A percentile compares a stretch with the other conserved stretches of the same genome.
These are phyloP conservation scores for Asterophora lycoperdoides DNA, from an alignment of 768 basidiomycete genomes.

Conservation along the genomic window DNA sequence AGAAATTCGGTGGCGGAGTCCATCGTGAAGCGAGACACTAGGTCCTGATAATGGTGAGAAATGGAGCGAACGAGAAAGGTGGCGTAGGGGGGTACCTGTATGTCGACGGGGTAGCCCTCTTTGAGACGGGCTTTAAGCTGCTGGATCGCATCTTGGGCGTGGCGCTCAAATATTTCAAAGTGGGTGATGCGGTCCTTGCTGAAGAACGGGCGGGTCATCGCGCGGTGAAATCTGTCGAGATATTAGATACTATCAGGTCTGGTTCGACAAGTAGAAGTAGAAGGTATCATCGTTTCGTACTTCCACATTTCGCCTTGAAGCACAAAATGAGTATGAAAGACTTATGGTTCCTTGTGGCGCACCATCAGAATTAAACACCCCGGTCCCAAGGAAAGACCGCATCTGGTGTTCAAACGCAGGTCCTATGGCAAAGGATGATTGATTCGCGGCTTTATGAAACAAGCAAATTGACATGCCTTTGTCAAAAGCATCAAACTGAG, in stretches of 20 bases:
- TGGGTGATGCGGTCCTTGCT: constrained; percentile 54
- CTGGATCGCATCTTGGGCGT: constrained; percentile 43
- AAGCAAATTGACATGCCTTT: constrained; percentile 29
- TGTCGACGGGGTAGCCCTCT: constrained; percentile 50
- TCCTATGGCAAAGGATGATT: constrained; percentile 14
- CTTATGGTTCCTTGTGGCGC: constrained; percentile 9
- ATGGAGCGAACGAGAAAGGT: neutral
- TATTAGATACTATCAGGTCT: neutral
- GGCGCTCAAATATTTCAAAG: constrained; percentile 59
- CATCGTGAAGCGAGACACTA: constrained; percentile 50
- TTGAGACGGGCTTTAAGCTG: constrained; percentile 40
- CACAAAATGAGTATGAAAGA: neutral
- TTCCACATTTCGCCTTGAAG: constrained; percentile 63
- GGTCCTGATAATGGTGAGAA: constrained; percentile 25
- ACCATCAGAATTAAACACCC: constrained; percentile 62
- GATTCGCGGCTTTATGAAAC: neutral
- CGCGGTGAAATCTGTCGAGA: constrained; percentile 51
- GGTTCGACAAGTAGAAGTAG: neutral
- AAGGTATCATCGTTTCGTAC: constrained; percentile 28
- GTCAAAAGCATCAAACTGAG: constrained; percentile 42
- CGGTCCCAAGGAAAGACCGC: constrained; percentile 43
- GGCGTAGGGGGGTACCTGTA: constrained; percentile 39
- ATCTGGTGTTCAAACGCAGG: constrained; percentile 24
- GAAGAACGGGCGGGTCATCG: constrained; percentile 72
- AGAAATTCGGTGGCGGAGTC: constrained; percentile 63